phyloP scores from a whole-genome alignment of 768 basidiomycete species.

The Pulveroboletus frians region DNA sequence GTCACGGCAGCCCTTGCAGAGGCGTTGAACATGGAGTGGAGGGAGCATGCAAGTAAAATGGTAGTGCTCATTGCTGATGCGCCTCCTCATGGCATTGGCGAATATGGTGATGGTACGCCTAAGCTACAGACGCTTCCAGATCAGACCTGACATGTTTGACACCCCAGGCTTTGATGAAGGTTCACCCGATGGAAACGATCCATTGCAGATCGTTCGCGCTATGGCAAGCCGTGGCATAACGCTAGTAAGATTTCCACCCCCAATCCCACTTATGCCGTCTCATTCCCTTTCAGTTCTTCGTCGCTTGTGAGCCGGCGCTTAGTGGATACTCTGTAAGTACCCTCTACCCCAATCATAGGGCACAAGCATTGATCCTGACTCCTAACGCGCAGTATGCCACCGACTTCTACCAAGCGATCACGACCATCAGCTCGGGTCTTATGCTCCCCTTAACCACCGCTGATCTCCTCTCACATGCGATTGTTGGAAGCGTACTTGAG shows the following conservation, averaged over 20 bases:
- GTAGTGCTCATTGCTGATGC: conserved; percentile 96
- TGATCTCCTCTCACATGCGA: conserved; percentile 89
- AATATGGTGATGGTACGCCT: conserved; percentile 85
- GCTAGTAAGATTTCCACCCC: conserved; percentile 48
- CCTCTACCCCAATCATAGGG: conserved; percentile 11
- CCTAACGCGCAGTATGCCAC: conserved; percentile 64
- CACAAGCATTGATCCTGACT: conserved; percentile 9
- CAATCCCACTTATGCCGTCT: background rate
- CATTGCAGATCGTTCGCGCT: conserved; percentile 73
- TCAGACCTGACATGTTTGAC: conserved; percentile 11
- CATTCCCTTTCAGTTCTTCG: conserved; percentile 69
- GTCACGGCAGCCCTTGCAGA: conserved; percentile 91
- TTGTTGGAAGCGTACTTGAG: conserved; percentile 93
- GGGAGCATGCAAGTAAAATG: conserved; percentile 87
- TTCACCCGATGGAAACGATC: conserved; percentile 91
- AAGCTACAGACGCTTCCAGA: background rate
- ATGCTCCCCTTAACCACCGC: conserved; percentile 97
- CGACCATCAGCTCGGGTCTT: conserved; percentile 86
- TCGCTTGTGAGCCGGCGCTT: conserved; percentile 96
- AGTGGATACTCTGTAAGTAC: conserved; percentile 80
- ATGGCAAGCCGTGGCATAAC: conserved; percentile 93
- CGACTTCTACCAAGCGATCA: conserved; percentile 93
- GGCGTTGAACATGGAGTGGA: conserved; percentile 87
- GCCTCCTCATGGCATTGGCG: conserved; percentile 95
- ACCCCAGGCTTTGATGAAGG: conserved; percentile 82